Evolutionary conservation across 2,329 filamentous ascomycete species (phyloP).

Genomic region (Microsporum ferrugineum): DNA sequence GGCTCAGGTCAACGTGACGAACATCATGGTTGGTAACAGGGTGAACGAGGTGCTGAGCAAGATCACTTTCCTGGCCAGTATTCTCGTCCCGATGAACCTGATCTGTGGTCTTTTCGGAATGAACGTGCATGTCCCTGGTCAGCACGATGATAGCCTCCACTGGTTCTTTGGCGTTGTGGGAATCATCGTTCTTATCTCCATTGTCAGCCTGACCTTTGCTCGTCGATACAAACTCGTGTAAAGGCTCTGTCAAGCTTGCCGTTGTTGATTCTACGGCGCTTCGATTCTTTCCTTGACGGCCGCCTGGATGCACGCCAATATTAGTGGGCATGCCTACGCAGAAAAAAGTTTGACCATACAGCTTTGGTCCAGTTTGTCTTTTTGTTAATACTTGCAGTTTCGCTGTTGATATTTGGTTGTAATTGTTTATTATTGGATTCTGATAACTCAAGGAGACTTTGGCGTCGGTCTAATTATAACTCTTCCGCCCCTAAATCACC

Average conservation of each 20-base stretch:
- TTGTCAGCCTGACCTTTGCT: slow-evolving; percentile 29
- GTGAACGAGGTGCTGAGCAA: slow-evolving; percentile 87
- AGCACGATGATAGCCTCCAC: slow-evolving; percentile 23
- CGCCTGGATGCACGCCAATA: neutral
- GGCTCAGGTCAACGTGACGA: slow-evolving; percentile 85
- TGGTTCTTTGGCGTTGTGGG: slow-evolving; percentile 43
- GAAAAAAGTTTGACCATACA: neutral
- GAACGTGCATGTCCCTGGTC: slow-evolving; percentile 40
- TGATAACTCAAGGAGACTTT: neutral
- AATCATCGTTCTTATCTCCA: slow-evolving; percentile 33
- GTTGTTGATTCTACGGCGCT: neutral
- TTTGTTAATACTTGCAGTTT: slow-evolving; percentile 1
- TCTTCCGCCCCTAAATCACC: neutral
- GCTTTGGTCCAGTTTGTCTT: neutral
- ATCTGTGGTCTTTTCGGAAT: slow-evolving; percentile 54
- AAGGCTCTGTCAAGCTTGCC: slow-evolving; percentile 1
- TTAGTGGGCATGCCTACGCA: neutral
- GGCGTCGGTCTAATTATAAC: neutral
- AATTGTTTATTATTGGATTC: neutral
- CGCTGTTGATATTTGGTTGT: neutral
- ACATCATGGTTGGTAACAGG: slow-evolving; percentile 73
- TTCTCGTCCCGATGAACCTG: slow-evolving; percentile 91
- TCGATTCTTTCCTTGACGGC: neutral
- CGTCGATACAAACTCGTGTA: slow-evolving; percentile 34
- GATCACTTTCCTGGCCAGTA: slow-evolving; percentile 85